Conservation (phyloP, 1,139 yeast species). For the Magnusiomyces ingens region DNA sequence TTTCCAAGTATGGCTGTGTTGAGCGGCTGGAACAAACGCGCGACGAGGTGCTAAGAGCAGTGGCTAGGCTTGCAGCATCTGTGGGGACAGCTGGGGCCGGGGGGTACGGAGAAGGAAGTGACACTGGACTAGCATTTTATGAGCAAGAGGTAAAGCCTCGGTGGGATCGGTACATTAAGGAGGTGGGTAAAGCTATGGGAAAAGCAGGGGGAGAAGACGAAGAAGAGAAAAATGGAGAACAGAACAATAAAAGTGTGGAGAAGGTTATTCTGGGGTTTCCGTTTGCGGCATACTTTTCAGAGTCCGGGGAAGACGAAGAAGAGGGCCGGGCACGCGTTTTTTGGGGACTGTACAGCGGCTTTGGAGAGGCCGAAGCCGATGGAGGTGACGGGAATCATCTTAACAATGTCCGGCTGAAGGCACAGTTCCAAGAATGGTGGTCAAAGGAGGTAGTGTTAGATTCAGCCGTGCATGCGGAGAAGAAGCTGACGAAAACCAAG, state of each 20-base stretch:
- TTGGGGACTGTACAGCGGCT: background rate
- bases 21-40: slow-evolving; percentile 21
- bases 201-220: slow-evolving; percentile 4
- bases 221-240: background rate
- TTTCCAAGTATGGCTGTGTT: slow-evolving; percentile 23
- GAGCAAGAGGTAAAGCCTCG: slow-evolving; percentile 29
- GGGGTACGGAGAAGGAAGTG: slow-evolving; percentile 39
- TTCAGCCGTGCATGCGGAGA: slow-evolving; percentile 2
- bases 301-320: slow-evolving; percentile 5
- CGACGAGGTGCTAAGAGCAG: slow-evolving; percentile 26
- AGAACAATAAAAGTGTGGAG: background rate
- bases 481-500: background rate
- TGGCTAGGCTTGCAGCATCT: slow-evolving; percentile 32
- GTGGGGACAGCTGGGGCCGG: slow-evolving; percentile 40
- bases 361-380: slow-evolving; percentile 7
- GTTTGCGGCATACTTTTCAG: slow-evolving; percentile 24
- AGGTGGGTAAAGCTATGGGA: slow-evolving; percentile 2
- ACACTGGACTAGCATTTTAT: slow-evolving; percentile 39
- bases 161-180: slow-evolving; percentile 31
- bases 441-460: too few relatives aligned
- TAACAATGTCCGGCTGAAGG: too few relatives aligned
- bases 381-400: too few relatives aligned
- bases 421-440: too few relatives aligned
- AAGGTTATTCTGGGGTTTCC: slow-evolving; percentile 28
- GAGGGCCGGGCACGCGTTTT: background rate